Conservation (phyloP, 306 rosid genomes). For the Ziziphus jujuba region DNA sequence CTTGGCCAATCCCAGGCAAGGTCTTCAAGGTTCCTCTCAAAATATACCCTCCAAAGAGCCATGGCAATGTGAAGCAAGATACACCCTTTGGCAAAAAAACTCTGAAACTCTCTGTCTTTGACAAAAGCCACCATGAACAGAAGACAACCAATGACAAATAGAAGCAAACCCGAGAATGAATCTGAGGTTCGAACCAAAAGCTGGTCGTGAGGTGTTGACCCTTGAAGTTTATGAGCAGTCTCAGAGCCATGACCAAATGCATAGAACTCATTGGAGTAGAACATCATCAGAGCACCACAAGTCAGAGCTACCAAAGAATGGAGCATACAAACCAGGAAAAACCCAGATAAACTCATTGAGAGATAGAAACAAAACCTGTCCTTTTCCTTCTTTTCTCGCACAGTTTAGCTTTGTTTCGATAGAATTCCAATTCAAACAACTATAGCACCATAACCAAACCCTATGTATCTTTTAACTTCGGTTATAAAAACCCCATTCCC, state of each 20-base stretch:
- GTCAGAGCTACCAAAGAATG: constrained; percentile 73
- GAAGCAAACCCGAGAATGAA: constrained; percentile 83
- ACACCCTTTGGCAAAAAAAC: constrained; percentile 90
- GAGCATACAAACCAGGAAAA: constrained; percentile 62
- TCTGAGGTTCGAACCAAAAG: constrained; percentile 69
- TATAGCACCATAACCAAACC: too few relatives aligned
- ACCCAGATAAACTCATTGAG: constrained; percentile 61
- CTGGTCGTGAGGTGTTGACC: constrained; percentile 85
- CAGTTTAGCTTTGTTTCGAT: background rate
- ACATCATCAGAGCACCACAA: constrained; percentile 76
- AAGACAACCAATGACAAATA: constrained; percentile 67
- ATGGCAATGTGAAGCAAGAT: constrained; percentile 72
- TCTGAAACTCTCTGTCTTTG: constrained; percentile 79
- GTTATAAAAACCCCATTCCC: background rate
- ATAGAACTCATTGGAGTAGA: constrained; percentile 55
- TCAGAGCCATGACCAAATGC: constrained; percentile 72
- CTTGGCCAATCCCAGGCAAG: constrained; percentile 72
- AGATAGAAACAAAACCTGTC: background rate
- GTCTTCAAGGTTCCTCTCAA: constrained; percentile 60
- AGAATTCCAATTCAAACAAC: too few relatives aligned
- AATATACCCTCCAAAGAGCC: constrained; percentile 85
- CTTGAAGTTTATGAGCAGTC: constrained; percentile 75
- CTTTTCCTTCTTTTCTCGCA: background rate
- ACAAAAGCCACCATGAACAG: constrained; percentile 83
- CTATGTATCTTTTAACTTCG: background rate